These are phyloP conservation scores for Dactylellina leptospora DNA, from an alignment of 2,329 filamentous ascomycete species.

Conservation along the genomic window DNA sequence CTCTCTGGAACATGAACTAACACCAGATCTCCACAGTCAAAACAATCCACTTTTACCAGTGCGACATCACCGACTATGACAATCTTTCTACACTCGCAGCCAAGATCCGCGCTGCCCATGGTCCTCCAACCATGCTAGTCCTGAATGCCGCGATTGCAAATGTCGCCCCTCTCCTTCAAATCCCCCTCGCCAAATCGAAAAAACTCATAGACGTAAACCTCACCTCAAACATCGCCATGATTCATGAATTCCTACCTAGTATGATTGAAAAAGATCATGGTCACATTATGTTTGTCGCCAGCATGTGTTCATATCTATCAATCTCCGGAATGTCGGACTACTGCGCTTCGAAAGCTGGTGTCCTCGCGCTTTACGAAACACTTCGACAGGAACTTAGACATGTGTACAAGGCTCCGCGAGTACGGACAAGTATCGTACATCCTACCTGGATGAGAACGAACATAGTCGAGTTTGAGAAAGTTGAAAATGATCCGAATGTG, in stretches of 20 bases:
- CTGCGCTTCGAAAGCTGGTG: conserved; percentile 71
- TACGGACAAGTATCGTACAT: conserved; percentile 72
- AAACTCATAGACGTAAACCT: conserved; percentile 73
- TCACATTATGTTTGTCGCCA: conserved; percentile 75
- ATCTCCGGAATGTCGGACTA: conserved; percentile 74
- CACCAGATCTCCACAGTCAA: conserved; percentile 4
- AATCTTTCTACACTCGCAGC: conserved; percentile 55
- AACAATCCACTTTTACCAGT: conserved; percentile 34
- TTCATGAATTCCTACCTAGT: conserved; percentile 72
- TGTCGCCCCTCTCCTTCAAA: conserved; percentile 14
- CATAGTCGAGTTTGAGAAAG: conserved; percentile 24
- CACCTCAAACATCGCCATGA: conserved; percentile 72
- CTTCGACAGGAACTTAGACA: conserved; percentile 68
- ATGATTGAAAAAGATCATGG: conserved; percentile 74
- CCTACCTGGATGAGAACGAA: conserved; percentile 70
- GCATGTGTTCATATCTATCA: conserved; percentile 69
- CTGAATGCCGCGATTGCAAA: conserved; percentile 62
- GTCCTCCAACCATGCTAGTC: conserved; percentile 60
- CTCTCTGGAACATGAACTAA: not conserved
- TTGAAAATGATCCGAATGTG: conserved; percentile 12
- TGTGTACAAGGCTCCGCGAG: conserved; percentile 69
- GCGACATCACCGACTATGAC: conserved; percentile 38
- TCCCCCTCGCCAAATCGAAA: conserved; percentile 20
- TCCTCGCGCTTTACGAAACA: conserved; percentile 74
- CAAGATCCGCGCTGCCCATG: conserved; percentile 58